These are phyloP conservation scores for Comarum palustre DNA, from an alignment of 306 rosid species.

Conservation along the genomic window DNA sequence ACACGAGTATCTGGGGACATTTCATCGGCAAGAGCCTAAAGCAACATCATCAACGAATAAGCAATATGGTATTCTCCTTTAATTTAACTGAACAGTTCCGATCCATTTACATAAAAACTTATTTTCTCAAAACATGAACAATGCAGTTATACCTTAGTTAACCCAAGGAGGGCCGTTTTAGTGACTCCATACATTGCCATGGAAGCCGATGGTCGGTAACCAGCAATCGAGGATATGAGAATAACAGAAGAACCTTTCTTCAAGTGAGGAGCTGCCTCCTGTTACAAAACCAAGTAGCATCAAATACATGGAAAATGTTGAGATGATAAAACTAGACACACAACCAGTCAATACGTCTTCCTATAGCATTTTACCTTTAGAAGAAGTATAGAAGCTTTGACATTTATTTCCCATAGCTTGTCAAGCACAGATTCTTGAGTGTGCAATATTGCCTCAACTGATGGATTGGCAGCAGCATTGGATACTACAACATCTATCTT, in stretches of 20 bases:
- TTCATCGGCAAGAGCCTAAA: constrained; percentile 82
- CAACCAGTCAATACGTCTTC: background rate
- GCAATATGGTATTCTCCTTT: background rate
- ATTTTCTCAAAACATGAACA: background rate
- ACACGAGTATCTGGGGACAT: constrained; percentile 86
- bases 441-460: constrained; percentile 57
- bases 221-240: constrained; percentile 78
- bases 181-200: constrained; percentile 99
- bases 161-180: constrained; percentile 93
- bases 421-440: constrained; percentile 71
- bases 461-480: constrained; percentile 93
- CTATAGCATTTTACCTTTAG: constrained; percentile 51
- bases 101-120: too few relatives aligned
- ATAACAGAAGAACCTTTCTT: constrained; percentile 74
- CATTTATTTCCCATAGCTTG: constrained; percentile 95
- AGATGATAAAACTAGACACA: background rate
- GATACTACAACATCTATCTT: constrained; percentile 85
- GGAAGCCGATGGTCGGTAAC: constrained; percentile 61
- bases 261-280: constrained; percentile 83
- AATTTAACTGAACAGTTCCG: too few relatives aligned
- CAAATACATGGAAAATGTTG: constrained; percentile 3
- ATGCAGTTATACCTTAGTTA: constrained; percentile 64
- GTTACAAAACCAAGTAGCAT: constrained; percentile 23
- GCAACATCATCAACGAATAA: constrained; percentile 25
- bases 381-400: constrained; percentile 87